These are phyloP conservation scores for Russula griseocarnosa DNA, from an alignment of 768 basidiomycete species.

Conservation along the genomic window DNA sequence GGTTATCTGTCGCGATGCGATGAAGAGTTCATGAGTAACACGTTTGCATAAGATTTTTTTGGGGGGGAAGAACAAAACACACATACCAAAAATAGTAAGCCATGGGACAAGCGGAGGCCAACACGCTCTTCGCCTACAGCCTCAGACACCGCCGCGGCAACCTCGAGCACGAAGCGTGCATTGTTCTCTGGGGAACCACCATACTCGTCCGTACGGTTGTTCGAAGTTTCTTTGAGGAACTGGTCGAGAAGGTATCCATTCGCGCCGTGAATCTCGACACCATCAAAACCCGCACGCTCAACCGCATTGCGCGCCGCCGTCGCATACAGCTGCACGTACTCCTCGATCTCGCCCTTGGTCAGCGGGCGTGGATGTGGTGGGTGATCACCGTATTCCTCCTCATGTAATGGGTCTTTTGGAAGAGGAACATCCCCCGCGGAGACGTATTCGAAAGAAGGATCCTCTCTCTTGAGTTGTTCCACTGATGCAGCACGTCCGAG, in stretches of 20 bases:
- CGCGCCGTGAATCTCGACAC: constrained; percentile 40
- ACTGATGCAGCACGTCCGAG: constrained; percentile 39
- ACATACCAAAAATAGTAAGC: constrained; percentile 20
- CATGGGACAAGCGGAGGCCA: constrained; percentile 41
- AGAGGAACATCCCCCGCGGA: constrained; percentile 32
- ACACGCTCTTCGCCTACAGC: constrained; percentile 43
- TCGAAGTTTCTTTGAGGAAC: constrained; percentile 39
- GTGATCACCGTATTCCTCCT: neutral
- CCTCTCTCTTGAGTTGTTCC: constrained; percentile 27
- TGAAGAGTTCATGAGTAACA: neutral
- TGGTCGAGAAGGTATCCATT: constrained; percentile 40
- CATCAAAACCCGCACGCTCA: constrained; percentile 40
- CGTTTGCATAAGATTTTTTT: neutral
- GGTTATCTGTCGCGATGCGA: constrained; percentile 36
- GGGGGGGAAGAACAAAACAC: neutral
- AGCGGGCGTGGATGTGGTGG: constrained; percentile 44
- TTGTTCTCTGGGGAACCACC: constrained; percentile 50
- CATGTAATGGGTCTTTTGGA: neutral
- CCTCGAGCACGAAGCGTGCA: constrained; percentile 43
- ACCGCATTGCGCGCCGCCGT: constrained; percentile 29
- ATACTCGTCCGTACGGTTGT: constrained; percentile 46
- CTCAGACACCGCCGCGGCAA: constrained; percentile 38
- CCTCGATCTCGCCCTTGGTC: constrained; percentile 46
- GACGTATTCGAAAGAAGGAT: constrained; percentile 30
- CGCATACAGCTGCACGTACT: constrained; percentile 48